Conservation (phyloP, 352 stramenopile species). For the Halophytophthora polymorphica region DNA sequence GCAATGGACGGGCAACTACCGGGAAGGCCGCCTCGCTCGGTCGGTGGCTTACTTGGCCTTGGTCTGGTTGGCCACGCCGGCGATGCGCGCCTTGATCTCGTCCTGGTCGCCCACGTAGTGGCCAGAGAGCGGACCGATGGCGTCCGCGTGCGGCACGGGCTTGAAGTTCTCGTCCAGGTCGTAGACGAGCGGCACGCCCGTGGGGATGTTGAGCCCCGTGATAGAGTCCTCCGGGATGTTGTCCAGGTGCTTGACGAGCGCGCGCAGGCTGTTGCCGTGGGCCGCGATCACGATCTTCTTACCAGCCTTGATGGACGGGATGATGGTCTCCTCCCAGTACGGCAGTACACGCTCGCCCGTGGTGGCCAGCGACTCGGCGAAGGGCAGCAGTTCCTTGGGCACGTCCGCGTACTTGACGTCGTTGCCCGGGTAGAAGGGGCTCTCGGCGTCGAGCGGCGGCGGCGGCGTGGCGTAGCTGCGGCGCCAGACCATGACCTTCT, state of each 20-base stretch:
- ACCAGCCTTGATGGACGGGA: slow-evolving; percentile 90
- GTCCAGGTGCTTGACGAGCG: slow-evolving; percentile 98
- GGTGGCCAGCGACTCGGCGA: slow-evolving; percentile 91
- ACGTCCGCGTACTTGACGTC: slow-evolving; percentile 92
- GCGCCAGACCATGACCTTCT: slow-evolving; percentile 98
- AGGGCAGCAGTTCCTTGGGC: slow-evolving; percentile 86
- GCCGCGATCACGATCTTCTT: slow-evolving; percentile 97
- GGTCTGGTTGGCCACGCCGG: slow-evolving; percentile 95
- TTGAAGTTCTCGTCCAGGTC: slow-evolving; percentile 98
- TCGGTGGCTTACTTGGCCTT: slow-evolving; percentile 65
- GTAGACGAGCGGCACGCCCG: slow-evolving; percentile 95
- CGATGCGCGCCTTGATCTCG: slow-evolving; percentile 95
- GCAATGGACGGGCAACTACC: too few species aligned
- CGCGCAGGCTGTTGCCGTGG: slow-evolving; percentile 97
- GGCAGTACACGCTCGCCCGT: slow-evolving; percentile 95
- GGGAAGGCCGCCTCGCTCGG: too few species aligned
- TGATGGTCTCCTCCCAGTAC: slow-evolving; percentile 95
- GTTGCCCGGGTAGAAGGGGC: slow-evolving; percentile 88
- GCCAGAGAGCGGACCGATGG: slow-evolving; percentile 82
- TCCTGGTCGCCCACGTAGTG: slow-evolving; percentile 94
- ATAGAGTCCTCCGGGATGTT: slow-evolving; percentile 96
- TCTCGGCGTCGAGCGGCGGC: slow-evolving; percentile 85
- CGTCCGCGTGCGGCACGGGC: slow-evolving; percentile 90
- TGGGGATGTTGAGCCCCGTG: slow-evolving; percentile 96
- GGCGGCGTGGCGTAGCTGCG: slow-evolving; percentile 97